Evolutionary conservation across 202 grass and related monocot species (phyloP).

Genomic region (Dendrocalamus latiflorus): DNA sequence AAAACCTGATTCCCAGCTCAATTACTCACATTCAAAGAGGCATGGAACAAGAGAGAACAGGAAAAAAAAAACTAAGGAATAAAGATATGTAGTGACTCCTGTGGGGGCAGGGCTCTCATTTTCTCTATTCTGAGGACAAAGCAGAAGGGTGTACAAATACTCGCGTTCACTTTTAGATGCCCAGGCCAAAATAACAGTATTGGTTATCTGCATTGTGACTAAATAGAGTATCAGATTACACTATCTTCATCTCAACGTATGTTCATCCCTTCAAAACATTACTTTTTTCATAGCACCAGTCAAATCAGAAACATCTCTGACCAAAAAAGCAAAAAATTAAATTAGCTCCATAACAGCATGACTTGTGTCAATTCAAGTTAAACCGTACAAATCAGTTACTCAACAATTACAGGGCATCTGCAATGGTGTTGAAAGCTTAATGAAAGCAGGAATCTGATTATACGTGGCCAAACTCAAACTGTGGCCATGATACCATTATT

Average conservation of each 20-base stretch:
- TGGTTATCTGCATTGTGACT: not conserved
- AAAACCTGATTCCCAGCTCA: not conserved
- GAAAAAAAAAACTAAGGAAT: too few species aligned
- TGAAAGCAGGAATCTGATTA: not conserved
- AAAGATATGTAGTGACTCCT: not conserved
- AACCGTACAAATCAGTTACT: not conserved
- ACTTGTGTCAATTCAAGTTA: not conserved
- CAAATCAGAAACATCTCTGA: not conserved
- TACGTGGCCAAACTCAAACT: not conserved
- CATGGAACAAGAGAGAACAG: not conserved
- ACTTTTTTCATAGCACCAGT: not conserved
- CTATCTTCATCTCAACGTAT: not conserved
- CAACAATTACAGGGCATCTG: slow-evolving; percentile 18
- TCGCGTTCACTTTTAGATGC: not conserved
- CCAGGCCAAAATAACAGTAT: not conserved
- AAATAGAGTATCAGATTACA: not conserved
- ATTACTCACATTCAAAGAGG: not conserved
- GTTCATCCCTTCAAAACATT: not conserved
- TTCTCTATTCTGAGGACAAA: not conserved
- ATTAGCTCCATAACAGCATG: not conserved
- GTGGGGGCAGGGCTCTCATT: not conserved
- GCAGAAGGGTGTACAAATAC: not conserved
- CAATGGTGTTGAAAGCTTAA: slow-evolving; percentile 3
- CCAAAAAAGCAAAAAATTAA: not conserved
- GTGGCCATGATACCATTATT: not conserved